These are phyloP conservation scores for Daldinia decipiens DNA, from an alignment of 495 filamentous ascomycete genomes.

Conservation along the genomic window DNA sequence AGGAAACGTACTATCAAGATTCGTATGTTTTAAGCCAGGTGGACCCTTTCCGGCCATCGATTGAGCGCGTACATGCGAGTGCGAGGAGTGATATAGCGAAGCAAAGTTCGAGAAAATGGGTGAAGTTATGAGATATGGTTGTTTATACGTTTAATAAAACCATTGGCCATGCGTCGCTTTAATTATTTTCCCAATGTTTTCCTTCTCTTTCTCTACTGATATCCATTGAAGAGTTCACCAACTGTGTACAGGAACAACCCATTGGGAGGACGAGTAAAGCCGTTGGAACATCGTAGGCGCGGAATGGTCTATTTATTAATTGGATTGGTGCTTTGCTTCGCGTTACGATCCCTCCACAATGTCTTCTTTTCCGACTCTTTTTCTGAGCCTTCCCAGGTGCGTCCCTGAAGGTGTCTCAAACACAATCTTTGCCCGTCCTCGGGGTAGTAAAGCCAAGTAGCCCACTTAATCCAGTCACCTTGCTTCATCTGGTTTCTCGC, in stretches of 20 bases:
- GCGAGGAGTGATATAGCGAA: conserved; percentile 33
- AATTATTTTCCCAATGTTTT: neutral
- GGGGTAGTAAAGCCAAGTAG: conserved; percentile 61
- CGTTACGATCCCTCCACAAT: conserved; percentile 27
- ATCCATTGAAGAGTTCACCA: neutral
- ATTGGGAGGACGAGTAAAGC: neutral
- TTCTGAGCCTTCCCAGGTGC: conserved; percentile 55
- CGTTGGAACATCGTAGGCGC: neutral
- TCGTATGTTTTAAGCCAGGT: conserved; percentile 42
- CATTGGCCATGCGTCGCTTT: neutral
- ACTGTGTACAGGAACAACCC: neutral
- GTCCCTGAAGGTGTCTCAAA: conserved; percentile 56
- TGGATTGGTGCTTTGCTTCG: neutral
- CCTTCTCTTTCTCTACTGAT: neutral
- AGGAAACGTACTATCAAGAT: conserved; percentile 43
- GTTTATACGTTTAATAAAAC: conserved; percentile 8
- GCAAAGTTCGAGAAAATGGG: conserved; percentile 33
- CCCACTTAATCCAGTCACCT: conserved; percentile 57
- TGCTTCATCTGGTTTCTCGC: conserved; percentile 60
- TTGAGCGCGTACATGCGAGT: conserved; percentile 29
- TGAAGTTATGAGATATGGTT: conserved; percentile 32
- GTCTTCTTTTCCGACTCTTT: conserved; percentile 39
- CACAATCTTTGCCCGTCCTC: conserved; percentile 52
- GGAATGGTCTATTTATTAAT: neutral
- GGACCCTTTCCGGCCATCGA: conserved; percentile 37